Conservation (phyloP, 2,329 filamentous ascomycete species). For the Penicillium digitatum region DNA sequence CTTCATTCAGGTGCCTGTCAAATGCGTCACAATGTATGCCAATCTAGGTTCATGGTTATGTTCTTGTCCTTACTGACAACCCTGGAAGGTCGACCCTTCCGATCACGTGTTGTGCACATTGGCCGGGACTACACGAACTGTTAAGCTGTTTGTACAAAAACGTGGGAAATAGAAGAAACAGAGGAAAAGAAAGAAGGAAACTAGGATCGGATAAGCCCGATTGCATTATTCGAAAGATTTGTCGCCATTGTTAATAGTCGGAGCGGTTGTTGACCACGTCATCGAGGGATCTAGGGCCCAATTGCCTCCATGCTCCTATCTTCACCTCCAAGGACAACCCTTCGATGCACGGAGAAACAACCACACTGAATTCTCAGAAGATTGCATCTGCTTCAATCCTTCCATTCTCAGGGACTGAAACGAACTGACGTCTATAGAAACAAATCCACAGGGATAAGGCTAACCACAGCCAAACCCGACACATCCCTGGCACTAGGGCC, state of each 20-base stretch:
- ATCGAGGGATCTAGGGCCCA: constrained; percentile 15
- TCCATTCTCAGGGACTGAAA: constrained; percentile 15
- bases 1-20: constrained; percentile 9
- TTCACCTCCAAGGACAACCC: constrained; percentile 9
- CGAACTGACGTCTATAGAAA: constrained; percentile 13
- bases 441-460: constrained; percentile 11
- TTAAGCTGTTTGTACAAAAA: too few relatives aligned
- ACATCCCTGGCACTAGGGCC: constrained; percentile 15
- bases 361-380: constrained; percentile 4
- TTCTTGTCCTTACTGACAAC: constrained; percentile 14
- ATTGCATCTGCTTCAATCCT: constrained; percentile 4
- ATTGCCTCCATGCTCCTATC: constrained; percentile 1
- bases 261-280: constrained; percentile 8
- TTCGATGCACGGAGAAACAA: constrained; percentile 6
- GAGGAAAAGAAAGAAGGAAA: too few relatives aligned
- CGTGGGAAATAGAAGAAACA: not conserved
- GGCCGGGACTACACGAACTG: not conserved
- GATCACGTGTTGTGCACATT: constrained; percentile 9
- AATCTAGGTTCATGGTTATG: constrained; percentile 13
- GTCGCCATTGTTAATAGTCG: not conserved
- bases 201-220: not conserved
- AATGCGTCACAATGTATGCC: constrained; percentile 6
- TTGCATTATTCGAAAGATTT: not conserved
- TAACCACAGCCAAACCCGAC: not conserved
- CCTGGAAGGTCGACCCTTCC: constrained; percentile 9